Evolutionary conservation across 2,329 filamentous ascomycete species (phyloP).

Genomic region (Cladosporium cucumerinum): DNA sequence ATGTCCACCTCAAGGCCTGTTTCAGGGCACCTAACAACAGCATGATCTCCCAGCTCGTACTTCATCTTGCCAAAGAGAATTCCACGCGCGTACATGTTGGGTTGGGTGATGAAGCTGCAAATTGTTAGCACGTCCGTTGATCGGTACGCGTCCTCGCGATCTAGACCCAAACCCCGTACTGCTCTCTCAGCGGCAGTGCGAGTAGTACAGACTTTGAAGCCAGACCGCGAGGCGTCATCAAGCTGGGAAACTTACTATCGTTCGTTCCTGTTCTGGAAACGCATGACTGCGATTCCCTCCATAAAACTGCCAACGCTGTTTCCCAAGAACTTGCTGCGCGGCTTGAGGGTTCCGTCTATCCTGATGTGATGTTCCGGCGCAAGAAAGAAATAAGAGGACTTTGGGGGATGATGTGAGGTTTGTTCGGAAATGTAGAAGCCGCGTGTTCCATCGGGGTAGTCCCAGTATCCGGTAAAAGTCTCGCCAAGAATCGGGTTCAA

Average conservation of each 20-base stretch:
- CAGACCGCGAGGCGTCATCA: too few species aligned
- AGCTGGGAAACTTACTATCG: constrained; percentile 66
- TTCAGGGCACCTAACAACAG: constrained; percentile 87
- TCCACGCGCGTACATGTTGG: constrained; percentile 97
- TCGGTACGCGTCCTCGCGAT: not conserved
- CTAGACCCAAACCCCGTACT: too few species aligned
- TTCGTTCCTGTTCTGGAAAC: constrained; percentile 79
- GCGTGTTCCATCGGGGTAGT: constrained; percentile 70
- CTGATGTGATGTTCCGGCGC: constrained; percentile 89
- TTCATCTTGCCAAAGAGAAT: constrained; percentile 99
- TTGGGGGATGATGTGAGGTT: constrained; percentile 95
- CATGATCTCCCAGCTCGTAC: constrained; percentile 96
- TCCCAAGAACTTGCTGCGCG: constrained; percentile 88
- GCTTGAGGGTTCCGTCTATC: constrained; percentile 93
- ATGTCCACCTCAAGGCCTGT: constrained; percentile 82
- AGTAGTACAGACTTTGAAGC: too few species aligned
- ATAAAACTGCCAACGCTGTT: constrained; percentile 98
- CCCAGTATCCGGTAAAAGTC: constrained; percentile 93
- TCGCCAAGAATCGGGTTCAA: constrained; percentile 95
- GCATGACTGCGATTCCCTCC: constrained; percentile 90
- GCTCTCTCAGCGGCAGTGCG: too few species aligned
- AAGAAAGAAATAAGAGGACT: constrained; percentile 99
- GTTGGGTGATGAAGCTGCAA: constrained; percentile 81
- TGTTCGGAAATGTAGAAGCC: constrained; percentile 98
- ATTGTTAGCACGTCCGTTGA: constrained; percentile 17